Evolutionary conservation across 306 rosid genomes (phyloP).

Genomic region (Astragalus glycyphyllos): DNA sequence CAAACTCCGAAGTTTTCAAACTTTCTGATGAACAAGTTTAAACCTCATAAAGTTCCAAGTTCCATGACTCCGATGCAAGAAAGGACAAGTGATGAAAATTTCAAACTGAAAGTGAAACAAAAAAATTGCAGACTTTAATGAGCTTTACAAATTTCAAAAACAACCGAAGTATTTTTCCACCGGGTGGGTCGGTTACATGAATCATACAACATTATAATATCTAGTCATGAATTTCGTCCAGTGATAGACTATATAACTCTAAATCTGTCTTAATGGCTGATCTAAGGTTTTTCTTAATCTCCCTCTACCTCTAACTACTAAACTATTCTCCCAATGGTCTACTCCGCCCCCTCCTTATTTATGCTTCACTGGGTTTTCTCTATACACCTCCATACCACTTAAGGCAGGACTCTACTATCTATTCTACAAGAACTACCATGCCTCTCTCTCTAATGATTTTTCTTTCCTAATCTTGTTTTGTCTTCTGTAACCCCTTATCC

Average conservation of each 20-base stretch:
- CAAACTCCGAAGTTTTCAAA: constrained; percentile 9
- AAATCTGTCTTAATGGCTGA: neutral
- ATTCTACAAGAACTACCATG: neutral
- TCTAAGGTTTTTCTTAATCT: neutral
- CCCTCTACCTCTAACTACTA: neutral
- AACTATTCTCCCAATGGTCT: constrained; percentile 10
- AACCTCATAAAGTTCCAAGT: constrained; percentile 15
- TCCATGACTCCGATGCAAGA: constrained; percentile 19
- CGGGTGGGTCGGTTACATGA: neutral
- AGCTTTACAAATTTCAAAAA: constrained; percentile 2
- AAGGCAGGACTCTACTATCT: constrained; percentile 1
- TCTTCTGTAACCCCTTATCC: neutral
- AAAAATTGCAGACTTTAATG: constrained; percentile 10
- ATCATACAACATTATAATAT: neutral
- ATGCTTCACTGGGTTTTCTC: neutral
- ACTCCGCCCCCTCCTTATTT: neutral
- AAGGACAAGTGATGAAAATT: constrained; percentile 3
- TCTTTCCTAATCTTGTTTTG: neutral
- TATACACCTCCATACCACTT: neutral
- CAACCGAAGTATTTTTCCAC: neutral
- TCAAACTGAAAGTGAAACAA: constrained; percentile 6
- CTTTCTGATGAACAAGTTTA: constrained; percentile 13
- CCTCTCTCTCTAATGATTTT: neutral
- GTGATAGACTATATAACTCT: constrained; percentile 21
- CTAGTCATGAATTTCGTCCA: constrained; percentile 5